Base-by-base conservation (phyloP, 768 basidiomycete genomes). In the Boletus reticuloceps region DNA sequence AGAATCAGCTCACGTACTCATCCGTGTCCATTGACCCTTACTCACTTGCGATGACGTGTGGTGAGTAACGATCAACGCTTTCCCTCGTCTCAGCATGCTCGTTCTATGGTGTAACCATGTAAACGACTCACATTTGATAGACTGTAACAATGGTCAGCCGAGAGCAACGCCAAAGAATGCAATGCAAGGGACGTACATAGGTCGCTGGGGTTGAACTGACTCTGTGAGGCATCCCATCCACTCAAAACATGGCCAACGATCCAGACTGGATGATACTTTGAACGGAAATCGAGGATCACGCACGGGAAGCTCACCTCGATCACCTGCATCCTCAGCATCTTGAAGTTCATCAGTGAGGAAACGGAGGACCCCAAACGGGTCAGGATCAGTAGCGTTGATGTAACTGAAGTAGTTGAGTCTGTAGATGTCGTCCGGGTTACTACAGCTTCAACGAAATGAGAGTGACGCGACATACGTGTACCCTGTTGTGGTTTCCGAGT, bases 341-440 rank as follows among this genome's bases (percentile, higher is more conserved):
- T 82, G 80, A 11, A 82, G 72, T 50, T 81, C 81, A 39, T 79
- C 76, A 2, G 80, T 80, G 46, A 82, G 60, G 67, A 77, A 82
- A 17, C 75, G 69, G 39, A 82, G 69, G 69, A 81, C 78, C 16
- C 81, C 80, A 20, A 75, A 80, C 32, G 70, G 66, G 57, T 82
- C 80, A 5, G 74, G 69, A n/a, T 68, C 55, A 12, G 72, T 74
- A 34, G 77, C 66, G 59, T 81, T 80, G 60, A 82, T 73, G 56
- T 76, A 82, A 54, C 74, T 75, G 64, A 78, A 81, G 56, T 70
- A 77, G 58, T 82, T 82, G 17, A 69, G 62, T 20, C 75, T 75
- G 56, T 51, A 4, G 9, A 12, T 12, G 63, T 37, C 17, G 43
- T 44, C 22, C 36, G 7, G 41, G 32, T 55, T 32, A 54, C 2